A percentile compares a stretch with the other conserved stretches of the same genome.
Evolutionary conservation across 208 protist species (phyloP).

Genomic region (Leishmania tropica): DNA sequence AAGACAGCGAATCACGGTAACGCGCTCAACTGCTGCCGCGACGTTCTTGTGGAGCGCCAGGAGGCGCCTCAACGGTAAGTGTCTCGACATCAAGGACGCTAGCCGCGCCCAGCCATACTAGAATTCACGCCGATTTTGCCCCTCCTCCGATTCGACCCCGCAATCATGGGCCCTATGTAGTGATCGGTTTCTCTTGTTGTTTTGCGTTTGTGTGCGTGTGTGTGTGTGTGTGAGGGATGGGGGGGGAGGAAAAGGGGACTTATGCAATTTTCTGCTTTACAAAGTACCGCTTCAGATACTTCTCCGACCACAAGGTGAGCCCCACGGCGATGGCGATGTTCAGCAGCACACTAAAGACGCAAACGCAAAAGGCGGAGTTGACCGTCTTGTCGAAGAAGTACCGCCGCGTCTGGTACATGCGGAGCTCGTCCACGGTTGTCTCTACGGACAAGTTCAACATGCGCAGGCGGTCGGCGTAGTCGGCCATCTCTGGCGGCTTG

Average conservation of each 20-base stretch:
- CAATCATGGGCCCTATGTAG: not conserved
- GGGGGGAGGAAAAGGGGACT: not conserved
- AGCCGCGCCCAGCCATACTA: not conserved
- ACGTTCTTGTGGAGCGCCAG: not conserved
- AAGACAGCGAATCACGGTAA: not conserved
- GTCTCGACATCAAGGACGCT: not conserved
- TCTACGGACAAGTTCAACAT: constrained; percentile 71
- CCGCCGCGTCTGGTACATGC: constrained; percentile 58
- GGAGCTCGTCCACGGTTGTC: constrained; percentile 63
- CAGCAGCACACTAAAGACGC: constrained; percentile 46
- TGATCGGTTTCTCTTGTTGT: not conserved
- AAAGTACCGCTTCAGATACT: constrained; percentile 62
- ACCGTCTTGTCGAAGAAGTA: constrained; percentile 56
- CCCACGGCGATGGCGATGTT: constrained; percentile 60
- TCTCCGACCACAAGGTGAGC: constrained; percentile 46
- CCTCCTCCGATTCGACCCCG: not conserved
- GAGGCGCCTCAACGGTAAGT: not conserved
- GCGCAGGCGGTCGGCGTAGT: constrained; percentile 57
- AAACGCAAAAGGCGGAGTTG: constrained; percentile 47
- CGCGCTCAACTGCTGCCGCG: not conserved
- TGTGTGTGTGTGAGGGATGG: not conserved
- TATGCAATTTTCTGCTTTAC: constrained; percentile 72
- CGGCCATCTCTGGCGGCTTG: constrained; percentile 59
- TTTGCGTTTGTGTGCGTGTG: not conserved
- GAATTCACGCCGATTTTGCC: not conserved